Evolutionary conservation across 1,139 yeast genomes (phyloP).

Genomic region (Kodamaea sp.): DNA sequence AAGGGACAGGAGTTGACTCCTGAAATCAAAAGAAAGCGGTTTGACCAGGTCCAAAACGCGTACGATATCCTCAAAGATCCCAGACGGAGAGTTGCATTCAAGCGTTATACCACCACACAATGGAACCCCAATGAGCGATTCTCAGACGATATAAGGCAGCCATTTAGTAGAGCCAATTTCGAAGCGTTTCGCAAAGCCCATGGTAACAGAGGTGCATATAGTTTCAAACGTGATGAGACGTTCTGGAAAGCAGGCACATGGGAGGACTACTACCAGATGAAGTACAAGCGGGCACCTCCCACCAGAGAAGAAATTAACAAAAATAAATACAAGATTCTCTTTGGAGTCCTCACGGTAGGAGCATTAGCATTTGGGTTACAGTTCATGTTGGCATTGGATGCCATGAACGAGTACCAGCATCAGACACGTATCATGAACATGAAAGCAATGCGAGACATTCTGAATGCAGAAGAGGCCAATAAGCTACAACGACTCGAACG

Average conservation of each 20-base stretch:
- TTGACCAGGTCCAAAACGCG: slow-evolving; percentile 71
- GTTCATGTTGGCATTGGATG: slow-evolving; percentile 43
- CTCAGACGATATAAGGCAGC: slow-evolving; percentile 10
- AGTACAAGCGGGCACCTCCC: slow-evolving; percentile 38
- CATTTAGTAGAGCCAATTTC: slow-evolving; percentile 16
- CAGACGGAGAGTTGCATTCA: slow-evolving; percentile 36
- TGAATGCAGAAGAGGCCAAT: slow-evolving; percentile 42
- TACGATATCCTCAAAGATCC: slow-evolving; percentile 71
- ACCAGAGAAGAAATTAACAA: slow-evolving; percentile 45
- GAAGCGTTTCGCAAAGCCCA: slow-evolving; percentile 40
- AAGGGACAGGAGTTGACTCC: slow-evolving; percentile 30
- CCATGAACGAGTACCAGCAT: slow-evolving; percentile 31
- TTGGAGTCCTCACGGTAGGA: slow-evolving; percentile 43
- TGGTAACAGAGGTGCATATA: slow-evolving; percentile 36
- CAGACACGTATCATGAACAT: slow-evolving; percentile 41
- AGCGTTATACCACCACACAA: slow-evolving; percentile 25
- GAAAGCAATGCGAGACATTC: slow-evolving; percentile 47
- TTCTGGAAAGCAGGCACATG: slow-evolving; percentile 73
- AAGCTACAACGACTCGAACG: slow-evolving; percentile 51
- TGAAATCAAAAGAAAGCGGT: slow-evolving; percentile 55
- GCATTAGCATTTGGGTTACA: slow-evolving; percentile 46
- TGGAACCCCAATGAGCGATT: slow-evolving; percentile 21
- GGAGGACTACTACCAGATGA: slow-evolving; percentile 62
- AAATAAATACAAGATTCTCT: slow-evolving; percentile 48
- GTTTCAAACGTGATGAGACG: slow-evolving; percentile 40